Percentiles rank a stretch among this genome's conserved stretches.
phyloP scores from a whole-genome alignment of 257 asterid species.

The Phtheirospermum japonicum region DNA sequence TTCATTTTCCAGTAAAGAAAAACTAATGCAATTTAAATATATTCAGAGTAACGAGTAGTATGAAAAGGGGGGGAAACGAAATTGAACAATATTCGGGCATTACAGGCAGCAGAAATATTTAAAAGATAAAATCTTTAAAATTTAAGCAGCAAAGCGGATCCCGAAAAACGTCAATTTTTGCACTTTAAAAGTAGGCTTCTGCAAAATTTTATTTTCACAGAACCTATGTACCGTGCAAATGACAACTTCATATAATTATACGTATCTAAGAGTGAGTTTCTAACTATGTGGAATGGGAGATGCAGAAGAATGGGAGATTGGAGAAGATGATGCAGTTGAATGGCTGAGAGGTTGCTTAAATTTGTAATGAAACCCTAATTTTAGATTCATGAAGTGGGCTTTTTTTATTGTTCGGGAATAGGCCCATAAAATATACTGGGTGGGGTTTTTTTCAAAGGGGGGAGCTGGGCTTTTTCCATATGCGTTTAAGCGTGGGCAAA shows the following conservation, averaged over 20 bases:
- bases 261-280: not conserved
- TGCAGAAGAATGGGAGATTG: no score
- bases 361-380: not conserved
- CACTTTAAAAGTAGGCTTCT: not conserved
- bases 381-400: not conserved
- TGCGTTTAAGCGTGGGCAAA: not conserved
- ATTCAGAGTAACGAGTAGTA: no score
- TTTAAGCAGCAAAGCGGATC: conserved; percentile 1
- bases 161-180: not conserved
- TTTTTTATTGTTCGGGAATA: not conserved
- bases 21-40: no score
- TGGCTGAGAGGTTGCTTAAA: not conserved
- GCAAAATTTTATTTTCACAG: not conserved
- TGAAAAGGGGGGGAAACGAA: not conserved
- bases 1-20: no score
- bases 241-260: not conserved
- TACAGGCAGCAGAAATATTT: conserved; percentile 50
- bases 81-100: conserved; percentile 31
- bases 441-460: not conserved
- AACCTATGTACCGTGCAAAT: not conserved
- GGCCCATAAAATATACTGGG: not conserved
- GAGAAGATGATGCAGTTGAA: not conserved
- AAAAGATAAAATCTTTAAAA: not conserved
- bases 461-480: not conserved
- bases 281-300: not conserved